Conservation (phyloP, 441 rosid species). For the Populus tomentosa region DNA sequence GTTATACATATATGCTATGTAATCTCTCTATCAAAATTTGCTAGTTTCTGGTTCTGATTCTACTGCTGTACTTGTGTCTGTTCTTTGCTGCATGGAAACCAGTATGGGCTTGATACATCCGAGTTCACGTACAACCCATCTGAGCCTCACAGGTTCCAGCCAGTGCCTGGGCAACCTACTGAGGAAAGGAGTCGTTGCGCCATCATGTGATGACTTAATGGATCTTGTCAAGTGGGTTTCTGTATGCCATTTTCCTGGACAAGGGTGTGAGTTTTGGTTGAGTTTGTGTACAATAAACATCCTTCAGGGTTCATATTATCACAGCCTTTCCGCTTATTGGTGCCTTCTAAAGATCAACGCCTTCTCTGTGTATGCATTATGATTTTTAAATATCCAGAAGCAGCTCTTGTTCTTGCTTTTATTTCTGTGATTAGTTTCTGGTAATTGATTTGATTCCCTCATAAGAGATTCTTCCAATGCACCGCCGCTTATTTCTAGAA, state of each 20-base stretch:
- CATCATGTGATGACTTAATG: slow-evolving; percentile 52
- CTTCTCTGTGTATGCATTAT: background rate
- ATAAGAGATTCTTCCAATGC: background rate
- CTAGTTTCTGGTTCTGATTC: background rate
- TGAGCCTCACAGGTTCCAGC: slow-evolving; percentile 79
- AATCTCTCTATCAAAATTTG: background rate
- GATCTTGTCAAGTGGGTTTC: slow-evolving; percentile 7
- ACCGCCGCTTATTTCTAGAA: background rate
- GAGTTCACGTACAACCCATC: slow-evolving; percentile 97
- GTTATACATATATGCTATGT: background rate
- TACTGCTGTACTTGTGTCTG: background rate
- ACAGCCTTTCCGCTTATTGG: background rate
- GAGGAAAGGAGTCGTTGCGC: slow-evolving; percentile 91
- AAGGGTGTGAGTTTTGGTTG: slow-evolving; percentile 11
- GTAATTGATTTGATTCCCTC: background rate
- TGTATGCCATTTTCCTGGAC: slow-evolving; percentile 5
- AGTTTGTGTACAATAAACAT: slow-evolving; percentile 30
- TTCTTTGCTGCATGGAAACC: slow-evolving; percentile 25
- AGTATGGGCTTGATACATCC: slow-evolving; percentile 94
- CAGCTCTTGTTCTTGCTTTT: background rate
- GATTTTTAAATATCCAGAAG: background rate
- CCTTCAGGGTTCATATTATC: slow-evolving; percentile 20
- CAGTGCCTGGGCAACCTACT: slow-evolving; percentile 51
- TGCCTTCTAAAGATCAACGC: background rate
- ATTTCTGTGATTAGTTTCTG: background rate